Conservation (phyloP, 768 basidiomycete genomes). For the Auricularia auricula-judae region DNA sequence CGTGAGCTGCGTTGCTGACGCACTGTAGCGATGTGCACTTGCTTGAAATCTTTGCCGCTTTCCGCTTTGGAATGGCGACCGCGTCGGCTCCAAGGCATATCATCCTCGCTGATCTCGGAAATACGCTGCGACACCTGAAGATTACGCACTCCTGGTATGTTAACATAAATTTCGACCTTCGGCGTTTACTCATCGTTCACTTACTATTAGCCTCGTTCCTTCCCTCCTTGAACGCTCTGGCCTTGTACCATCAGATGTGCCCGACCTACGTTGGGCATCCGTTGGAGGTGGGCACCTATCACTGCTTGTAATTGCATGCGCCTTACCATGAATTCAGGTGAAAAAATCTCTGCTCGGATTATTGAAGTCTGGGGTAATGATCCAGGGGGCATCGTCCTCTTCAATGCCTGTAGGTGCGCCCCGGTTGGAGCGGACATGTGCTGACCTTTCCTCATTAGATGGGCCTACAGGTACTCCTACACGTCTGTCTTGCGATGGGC, state of each 20-base stretch:
- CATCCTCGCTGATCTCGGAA: neutral
- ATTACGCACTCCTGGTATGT: neutral
- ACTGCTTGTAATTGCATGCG: neutral
- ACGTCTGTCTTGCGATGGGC: neutral
- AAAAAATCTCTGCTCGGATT: neutral
- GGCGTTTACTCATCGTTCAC: neutral
- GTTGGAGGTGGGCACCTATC: neutral
- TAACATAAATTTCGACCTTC: neutral
- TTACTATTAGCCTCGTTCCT: neutral
- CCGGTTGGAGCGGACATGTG: neutral
- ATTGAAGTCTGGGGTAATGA: neutral
- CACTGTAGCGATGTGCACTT: neutral
- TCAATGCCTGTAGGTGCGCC: neutral
- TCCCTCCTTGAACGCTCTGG: neutral
- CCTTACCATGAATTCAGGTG: neutral
- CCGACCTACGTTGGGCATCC: neutral
- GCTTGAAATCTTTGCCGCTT: neutral
- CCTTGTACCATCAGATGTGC: neutral
- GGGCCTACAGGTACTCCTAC: neutral
- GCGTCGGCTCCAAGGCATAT: neutral
- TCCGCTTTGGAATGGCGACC: conserved; percentile 1
- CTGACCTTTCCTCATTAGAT: neutral
- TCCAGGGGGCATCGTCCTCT: neutral
- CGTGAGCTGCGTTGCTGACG: neutral
- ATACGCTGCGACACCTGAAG: neutral